A percentile compares a stretch with the other conserved stretches of the same genome.
Conservation (phyloP, 2,329 filamentous ascomycete species). For the Leptodontidium sp. region DNA sequence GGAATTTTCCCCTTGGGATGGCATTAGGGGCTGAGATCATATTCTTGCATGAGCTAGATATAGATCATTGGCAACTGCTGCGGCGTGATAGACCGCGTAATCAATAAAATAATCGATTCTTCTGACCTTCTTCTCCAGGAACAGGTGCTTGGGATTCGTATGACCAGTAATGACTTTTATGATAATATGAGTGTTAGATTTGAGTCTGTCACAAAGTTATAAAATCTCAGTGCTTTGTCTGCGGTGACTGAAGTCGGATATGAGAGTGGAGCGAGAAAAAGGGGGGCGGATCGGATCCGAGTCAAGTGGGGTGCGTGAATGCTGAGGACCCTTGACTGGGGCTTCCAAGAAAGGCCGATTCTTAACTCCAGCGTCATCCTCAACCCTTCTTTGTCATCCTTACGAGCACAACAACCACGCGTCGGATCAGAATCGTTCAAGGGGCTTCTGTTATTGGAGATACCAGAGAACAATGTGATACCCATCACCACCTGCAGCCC, state of each 20-base stretch:
- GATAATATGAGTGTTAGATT: background rate
- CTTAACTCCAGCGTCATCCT: constrained; percentile 1
- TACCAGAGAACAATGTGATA: constrained; percentile 38
- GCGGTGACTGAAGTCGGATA: background rate
- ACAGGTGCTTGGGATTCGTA: background rate
- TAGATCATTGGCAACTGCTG: constrained; percentile 4
- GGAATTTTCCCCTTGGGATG: background rate
- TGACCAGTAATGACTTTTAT: background rate
- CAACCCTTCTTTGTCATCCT: background rate
- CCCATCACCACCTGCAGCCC: constrained; percentile 37
- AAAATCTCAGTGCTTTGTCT: background rate
- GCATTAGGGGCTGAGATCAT: background rate
- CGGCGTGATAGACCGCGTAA: background rate
- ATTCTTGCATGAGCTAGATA: constrained; percentile 9
- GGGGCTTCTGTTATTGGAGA: background rate
- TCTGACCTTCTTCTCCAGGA: background rate
- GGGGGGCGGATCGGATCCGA: background rate
- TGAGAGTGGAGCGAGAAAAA: background rate
- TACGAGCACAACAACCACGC: constrained; percentile 14
- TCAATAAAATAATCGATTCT: background rate
- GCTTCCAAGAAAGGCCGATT: background rate
- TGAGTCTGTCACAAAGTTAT: background rate
- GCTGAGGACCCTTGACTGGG: background rate
- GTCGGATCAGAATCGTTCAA: background rate
- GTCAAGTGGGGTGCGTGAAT: constrained; percentile 12